phyloP scores from a whole-genome alignment of 164 flowering plant genomes.

The Chimonanthus salicifolius region DNA sequence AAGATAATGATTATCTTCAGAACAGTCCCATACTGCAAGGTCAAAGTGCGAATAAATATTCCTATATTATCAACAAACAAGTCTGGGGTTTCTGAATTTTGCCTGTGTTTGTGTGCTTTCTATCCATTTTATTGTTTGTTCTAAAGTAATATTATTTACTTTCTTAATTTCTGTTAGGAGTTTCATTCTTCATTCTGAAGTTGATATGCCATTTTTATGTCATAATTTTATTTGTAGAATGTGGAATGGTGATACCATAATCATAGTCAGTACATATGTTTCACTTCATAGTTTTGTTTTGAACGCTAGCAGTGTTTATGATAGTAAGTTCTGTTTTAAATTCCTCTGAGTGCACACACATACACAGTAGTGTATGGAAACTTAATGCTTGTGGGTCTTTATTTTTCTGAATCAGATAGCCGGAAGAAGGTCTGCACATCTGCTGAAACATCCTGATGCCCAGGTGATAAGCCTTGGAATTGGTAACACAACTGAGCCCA shows the following conservation, averaged over 20 bases:
- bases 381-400: neutral
- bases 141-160: neutral
- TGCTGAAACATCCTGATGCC: slow-evolving; percentile 77
- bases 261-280: neutral
- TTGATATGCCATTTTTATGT: neutral
- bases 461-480: slow-evolving; percentile 90
- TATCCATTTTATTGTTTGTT: neutral
- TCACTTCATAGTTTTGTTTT: neutral
- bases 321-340: neutral
- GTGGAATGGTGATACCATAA: neutral
- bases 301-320: neutral
- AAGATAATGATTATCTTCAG: neutral
- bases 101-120: neutral
- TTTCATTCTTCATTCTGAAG: neutral
- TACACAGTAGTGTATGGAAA: neutral
- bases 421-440: slow-evolving; percentile 70
- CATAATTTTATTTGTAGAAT: neutral
- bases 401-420: slow-evolving; percentile 49
- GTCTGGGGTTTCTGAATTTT: neutral
- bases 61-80: neutral
- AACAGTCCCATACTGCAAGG: neutral
- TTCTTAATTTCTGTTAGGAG: neutral
- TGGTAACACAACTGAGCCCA: slow-evolving; percentile 96
- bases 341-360: neutral
- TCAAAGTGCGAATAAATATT: neutral